Conservation (phyloP, 345 rosid species). For the Sonneratia caseolaris region DNA sequence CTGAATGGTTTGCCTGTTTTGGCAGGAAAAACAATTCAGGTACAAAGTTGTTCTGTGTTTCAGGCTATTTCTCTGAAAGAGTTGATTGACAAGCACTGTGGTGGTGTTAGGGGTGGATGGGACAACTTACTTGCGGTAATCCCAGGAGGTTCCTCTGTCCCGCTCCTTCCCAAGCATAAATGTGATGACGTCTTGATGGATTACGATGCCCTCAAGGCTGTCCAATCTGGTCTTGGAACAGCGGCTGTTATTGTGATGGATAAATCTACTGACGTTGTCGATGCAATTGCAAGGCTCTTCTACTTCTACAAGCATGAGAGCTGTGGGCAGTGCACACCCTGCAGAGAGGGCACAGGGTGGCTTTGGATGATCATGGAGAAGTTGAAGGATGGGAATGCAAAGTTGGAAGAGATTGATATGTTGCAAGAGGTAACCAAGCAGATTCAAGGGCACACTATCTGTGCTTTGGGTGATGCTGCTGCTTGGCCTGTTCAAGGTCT, state of each 20-base stretch:
- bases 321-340: constrained; percentile 98
- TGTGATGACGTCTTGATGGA: constrained; percentile 95
- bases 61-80: constrained; percentile 91
- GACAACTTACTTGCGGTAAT: constrained; percentile 90
- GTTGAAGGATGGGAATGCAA: constrained; percentile 89
- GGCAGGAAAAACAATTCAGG: constrained; percentile 94
- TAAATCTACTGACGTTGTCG: constrained; percentile 93
- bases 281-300: constrained; percentile 94
- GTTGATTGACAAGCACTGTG: constrained; percentile 87
- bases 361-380: constrained; percentile 99
- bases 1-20: constrained; percentile 96
- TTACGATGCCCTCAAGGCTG: constrained; percentile 96
- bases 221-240: constrained; percentile 81
- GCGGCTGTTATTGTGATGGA: constrained; percentile 99
- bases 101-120: constrained; percentile 98
- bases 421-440: constrained; percentile 96
- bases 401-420: constrained; percentile 96
- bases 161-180: constrained; percentile 68
- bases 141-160: constrained; percentile 95
- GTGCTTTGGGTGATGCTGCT: constrained; percentile 98
- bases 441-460: constrained; percentile 94
- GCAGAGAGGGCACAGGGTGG: constrained; percentile 98
- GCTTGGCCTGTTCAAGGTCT: constrained; percentile 99
- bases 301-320: constrained; percentile 98
- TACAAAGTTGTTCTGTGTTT: constrained; percentile 72